Evolutionary conservation across 176 grass and related monocot genomes (phyloP), one percentile per base, ranked within the genome.

Genomic region (Phyllostachys edulis): DNA sequence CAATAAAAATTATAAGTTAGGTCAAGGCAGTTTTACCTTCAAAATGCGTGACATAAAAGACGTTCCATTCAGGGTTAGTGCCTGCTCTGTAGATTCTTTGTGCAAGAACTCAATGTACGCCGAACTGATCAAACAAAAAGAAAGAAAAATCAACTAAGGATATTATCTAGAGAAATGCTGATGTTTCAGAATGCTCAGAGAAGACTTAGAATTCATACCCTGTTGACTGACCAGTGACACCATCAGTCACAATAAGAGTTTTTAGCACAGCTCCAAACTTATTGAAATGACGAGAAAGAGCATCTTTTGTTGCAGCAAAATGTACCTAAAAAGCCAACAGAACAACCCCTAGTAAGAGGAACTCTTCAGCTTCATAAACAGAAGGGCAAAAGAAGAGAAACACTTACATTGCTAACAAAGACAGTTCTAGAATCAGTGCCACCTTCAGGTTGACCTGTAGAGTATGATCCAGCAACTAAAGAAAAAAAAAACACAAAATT

Each of bases 1-100:
- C 57, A 12, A 61, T 24, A 39, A 47, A 78, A 45, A 61, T 26
- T 56, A 60, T 20, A 68, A 55, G 12, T 76, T 49, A 23, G 39
- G 67, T 71, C 15, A 40, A 60, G 6, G n/a, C 9, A 44, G 6
- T 37, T 63, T 87, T 91, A 93, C 96, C 96, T 99, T 99, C 40
- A 99, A 64, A 87, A 99, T 92, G 54, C 96, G 96, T 21, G 91
- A 99, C 96, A 99, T 99, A 75, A 99, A 99, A 74, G 96, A 99
- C 50, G 93, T 94, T 11, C 93, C 91, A 3, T 99, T 94, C 64
- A 99, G 75, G 13, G 84, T 83, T 81, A 99, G 71, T 49, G 96
- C 96, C 63, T 87, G 74, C 61, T 96, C 96, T 46, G 90, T 89
- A 56, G 96, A 90, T 86, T 99, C 93, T 87, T 96, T 99, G 54